Conservation (phyloP, 495 filamentous ascomycete species). For the Parachaetomium inaequale region DNA sequence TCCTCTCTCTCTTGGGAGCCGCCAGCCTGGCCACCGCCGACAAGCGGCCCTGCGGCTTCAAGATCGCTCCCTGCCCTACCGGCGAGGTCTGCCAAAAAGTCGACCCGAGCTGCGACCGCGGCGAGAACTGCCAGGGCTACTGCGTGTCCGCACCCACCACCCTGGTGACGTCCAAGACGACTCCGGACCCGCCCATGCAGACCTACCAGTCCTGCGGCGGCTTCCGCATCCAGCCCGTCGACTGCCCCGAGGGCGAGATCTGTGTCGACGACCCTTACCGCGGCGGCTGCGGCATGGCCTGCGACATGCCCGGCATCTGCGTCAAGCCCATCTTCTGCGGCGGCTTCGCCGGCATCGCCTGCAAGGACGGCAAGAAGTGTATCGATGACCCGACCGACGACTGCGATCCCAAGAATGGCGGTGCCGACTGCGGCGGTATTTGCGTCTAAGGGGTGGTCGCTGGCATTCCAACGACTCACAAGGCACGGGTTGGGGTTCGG, state of each 20-base stretch:
- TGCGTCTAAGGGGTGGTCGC: slow-evolving; percentile 20
- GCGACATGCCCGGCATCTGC: slow-evolving; percentile 36
- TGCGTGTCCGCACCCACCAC: slow-evolving; percentile 16
- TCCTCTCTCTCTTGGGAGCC: slow-evolving; percentile 12
- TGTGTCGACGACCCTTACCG: slow-evolving; percentile 31
- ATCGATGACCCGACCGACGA: slow-evolving; percentile 33
- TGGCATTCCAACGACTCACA: background rate
- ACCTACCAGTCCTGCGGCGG: slow-evolving; percentile 30
- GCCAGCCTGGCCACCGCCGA: background rate
- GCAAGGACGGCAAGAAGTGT: slow-evolving; percentile 27
- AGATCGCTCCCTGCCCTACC: slow-evolving; percentile 23
- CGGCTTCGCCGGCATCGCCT: slow-evolving; percentile 28
- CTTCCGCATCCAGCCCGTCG: slow-evolving; percentile 16
- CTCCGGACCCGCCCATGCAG: slow-evolving; percentile 1
- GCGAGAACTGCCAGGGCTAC: slow-evolving; percentile 24
- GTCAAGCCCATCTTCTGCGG: slow-evolving; percentile 31
- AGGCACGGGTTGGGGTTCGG: background rate
- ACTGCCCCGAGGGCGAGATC: slow-evolving; percentile 22
- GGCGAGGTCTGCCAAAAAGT: slow-evolving; percentile 16
- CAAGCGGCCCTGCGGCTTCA: slow-evolving; percentile 26
- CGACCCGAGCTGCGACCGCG: slow-evolving; percentile 22
- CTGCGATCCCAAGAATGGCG: slow-evolving; percentile 29
- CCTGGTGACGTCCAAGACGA: slow-evolving; percentile 13
- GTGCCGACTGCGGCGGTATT: slow-evolving; percentile 32
- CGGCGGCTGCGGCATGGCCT: slow-evolving; percentile 25